A percentile compares a stretch with the other conserved stretches of the same genome.
These are phyloP conservation scores for Diaporthe sp. DNA, from an alignment of 2,329 filamentous ascomycete species.

Conservation along the genomic window DNA sequence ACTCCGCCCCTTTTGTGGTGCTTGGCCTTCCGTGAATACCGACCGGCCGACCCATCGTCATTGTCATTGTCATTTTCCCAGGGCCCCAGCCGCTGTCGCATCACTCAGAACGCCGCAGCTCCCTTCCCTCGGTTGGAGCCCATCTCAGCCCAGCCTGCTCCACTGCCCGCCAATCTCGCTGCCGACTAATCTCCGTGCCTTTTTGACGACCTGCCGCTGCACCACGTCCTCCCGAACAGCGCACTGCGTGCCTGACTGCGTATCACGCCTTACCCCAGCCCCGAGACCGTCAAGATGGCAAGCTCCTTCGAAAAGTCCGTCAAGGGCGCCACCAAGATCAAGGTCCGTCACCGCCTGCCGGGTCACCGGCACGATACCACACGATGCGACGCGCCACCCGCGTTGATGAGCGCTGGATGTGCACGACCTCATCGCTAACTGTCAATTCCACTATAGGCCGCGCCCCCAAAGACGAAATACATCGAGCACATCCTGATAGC, in stretches of 20 bases:
- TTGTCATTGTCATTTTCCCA: slow-evolving; percentile 21
- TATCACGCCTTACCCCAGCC: not conserved
- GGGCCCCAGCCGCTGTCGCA: slow-evolving; percentile 17
- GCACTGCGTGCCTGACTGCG: not conserved
- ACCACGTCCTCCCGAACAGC: slow-evolving; percentile 2
- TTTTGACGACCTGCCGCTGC: slow-evolving; percentile 16
- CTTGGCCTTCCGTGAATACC: slow-evolving; percentile 28
- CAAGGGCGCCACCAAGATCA: slow-evolving; percentile 98
- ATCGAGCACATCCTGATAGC: slow-evolving; percentile 98
- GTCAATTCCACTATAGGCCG: slow-evolving; percentile 69
- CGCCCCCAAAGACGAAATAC: slow-evolving; percentile 98
- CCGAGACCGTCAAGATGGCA: slow-evolving; percentile 65
- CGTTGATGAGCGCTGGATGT: not conserved
- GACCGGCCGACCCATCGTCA: slow-evolving; percentile 18
- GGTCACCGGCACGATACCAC: not conserved
- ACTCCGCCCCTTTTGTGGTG: slow-evolving; percentile 22
- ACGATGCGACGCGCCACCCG: slow-evolving; percentile 3
- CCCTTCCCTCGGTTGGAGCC: slow-evolving; percentile 12
- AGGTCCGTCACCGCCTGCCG: slow-evolving; percentile 64
- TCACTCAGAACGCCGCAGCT: slow-evolving; percentile 8
- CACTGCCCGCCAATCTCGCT: slow-evolving; percentile 23
- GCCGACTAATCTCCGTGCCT: slow-evolving; percentile 25
- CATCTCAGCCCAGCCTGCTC: slow-evolving; percentile 24
- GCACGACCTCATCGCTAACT: slow-evolving; percentile 36
- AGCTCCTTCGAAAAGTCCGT: slow-evolving; percentile 98